phyloP scores from a whole-genome alignment of 495 filamentous ascomycete genomes.

The Rusavskia elegans region DNA sequence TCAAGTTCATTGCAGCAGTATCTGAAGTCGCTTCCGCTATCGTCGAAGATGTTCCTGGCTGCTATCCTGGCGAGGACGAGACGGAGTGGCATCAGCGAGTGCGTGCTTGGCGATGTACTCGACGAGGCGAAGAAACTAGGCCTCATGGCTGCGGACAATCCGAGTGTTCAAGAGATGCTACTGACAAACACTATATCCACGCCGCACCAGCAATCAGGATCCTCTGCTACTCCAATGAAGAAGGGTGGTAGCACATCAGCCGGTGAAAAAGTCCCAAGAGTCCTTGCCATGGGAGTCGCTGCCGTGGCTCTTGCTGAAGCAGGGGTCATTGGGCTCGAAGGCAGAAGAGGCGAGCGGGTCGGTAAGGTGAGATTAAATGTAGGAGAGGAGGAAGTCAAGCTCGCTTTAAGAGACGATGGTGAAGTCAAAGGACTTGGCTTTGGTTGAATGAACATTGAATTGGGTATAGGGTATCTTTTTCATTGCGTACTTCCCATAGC shows the following conservation, averaged over 20 bases:
- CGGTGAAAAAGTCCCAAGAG: slow-evolving; percentile 31
- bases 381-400: slow-evolving; percentile 75
- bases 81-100: slow-evolving; percentile 73
- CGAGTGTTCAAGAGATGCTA: slow-evolving; percentile 6
- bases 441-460: slow-evolving; percentile 12
- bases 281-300: slow-evolving; percentile 51
- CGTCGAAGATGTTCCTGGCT: slow-evolving; percentile 70
- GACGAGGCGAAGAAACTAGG: slow-evolving; percentile 71
- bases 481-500: not conserved
- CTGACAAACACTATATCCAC: not conserved
- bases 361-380: slow-evolving; percentile 77
- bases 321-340: slow-evolving; percentile 71
- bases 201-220: not conserved
- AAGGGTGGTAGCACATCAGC: not conserved
- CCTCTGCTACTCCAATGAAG: not conserved
- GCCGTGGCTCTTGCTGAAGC: slow-evolving; percentile 73
- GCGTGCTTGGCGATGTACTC: slow-evolving; percentile 74
- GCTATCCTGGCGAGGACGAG: slow-evolving; percentile 64
- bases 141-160: slow-evolving; percentile 38
- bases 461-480: not conserved
- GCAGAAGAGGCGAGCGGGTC: slow-evolving; percentile 59
- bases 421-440: slow-evolving; percentile 62
- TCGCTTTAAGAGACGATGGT: slow-evolving; percentile 74
- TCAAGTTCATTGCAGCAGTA: slow-evolving; percentile 81
- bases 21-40: slow-evolving; percentile 63